These are phyloP conservation scores for Pseudogymnoascus sp. DNA, from an alignment of 2,329 filamentous ascomycete genomes.

Conservation along the genomic window DNA sequence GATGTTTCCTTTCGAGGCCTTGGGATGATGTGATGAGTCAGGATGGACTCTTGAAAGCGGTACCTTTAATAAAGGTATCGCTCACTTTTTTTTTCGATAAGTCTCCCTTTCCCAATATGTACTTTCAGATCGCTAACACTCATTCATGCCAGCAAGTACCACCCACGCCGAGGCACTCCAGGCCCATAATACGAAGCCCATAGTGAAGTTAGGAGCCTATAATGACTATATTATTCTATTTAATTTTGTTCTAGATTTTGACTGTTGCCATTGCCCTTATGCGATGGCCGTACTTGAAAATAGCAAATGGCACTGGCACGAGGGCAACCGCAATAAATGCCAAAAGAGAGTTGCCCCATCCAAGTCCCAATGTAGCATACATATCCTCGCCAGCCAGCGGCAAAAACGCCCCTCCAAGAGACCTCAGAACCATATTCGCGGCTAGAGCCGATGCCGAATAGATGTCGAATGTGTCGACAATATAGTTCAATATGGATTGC, in stretches of 20 bases:
- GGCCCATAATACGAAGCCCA: neutral
- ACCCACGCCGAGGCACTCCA: neutral
- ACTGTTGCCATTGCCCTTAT: slow-evolving; percentile 15
- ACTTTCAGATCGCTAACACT: neutral
- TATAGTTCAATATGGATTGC: slow-evolving; percentile 38
- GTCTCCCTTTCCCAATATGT: neutral
- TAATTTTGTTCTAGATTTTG: neutral
- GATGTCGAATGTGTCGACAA: slow-evolving; percentile 35
- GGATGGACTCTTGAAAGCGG: slow-evolving; percentile 5
- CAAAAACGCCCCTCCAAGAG: slow-evolving; percentile 53
- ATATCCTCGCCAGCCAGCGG: slow-evolving; percentile 49
- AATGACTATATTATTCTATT: neutral
- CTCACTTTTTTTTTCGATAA: neutral
- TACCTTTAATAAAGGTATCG: neutral
- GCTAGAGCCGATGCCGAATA: slow-evolving; percentile 44
- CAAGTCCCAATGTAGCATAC: slow-evolving; percentile 37
- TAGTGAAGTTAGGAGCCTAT: neutral
- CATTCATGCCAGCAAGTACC: neutral
- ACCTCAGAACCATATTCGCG: slow-evolving; percentile 53
- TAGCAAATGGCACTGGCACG: slow-evolving; percentile 24
- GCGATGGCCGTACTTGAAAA: slow-evolving; percentile 24
- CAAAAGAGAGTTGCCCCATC: slow-evolving; percentile 40
- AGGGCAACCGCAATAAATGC: slow-evolving; percentile 39
- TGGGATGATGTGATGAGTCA: slow-evolving; percentile 1
- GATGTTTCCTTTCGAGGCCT: neutral